Evolutionary conservation across 78 protist genomes (phyloP).

Genomic region (Isochrysis galbana): DNA sequence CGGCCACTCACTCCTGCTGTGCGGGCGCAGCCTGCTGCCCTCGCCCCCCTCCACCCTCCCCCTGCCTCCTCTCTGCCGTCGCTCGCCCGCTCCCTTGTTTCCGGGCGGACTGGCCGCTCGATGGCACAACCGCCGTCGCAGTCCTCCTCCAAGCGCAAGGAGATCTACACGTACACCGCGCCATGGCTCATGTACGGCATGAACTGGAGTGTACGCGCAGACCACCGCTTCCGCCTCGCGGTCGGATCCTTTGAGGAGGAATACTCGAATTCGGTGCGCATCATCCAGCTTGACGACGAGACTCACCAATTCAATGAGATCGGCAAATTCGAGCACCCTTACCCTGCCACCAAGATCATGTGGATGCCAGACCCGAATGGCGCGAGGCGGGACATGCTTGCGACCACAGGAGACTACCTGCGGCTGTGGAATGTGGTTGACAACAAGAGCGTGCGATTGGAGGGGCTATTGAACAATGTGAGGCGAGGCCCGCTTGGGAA

Average conservation of each 20-base stretch:
- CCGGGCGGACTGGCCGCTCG: no score
- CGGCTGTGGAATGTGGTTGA: conserved; percentile 71
- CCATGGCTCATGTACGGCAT: conserved; percentile 77
- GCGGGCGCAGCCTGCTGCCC: no score
- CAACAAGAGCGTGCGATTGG: conserved; percentile 46
- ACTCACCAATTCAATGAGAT: conserved; percentile 19
- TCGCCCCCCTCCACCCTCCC: no score
- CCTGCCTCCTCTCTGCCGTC: no score
- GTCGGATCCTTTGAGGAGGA: conserved; percentile 90
- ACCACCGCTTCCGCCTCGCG: conserved; percentile 68
- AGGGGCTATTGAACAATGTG: conserved; percentile 69
- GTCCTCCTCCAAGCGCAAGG: conserved; percentile 22
- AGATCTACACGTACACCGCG: conserved; percentile 49
- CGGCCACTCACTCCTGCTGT: no score
- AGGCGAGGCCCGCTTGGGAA: no score
- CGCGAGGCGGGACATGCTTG: conserved; percentile 80
- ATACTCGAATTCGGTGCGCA: not conserved
- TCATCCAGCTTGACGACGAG: conserved; percentile 60
- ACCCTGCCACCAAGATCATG: conserved; percentile 94
- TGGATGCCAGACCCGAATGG: conserved; percentile 77
- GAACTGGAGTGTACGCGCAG: conserved; percentile 79
- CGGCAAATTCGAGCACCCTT: conserved; percentile 84
- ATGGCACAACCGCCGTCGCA: not conserved
- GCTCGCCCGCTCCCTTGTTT: no score
- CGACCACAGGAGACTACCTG: conserved; percentile 95